These are phyloP conservation scores for Aspergillus bridgeri DNA, from an alignment of 495 filamentous ascomycete species.

Conservation along the genomic window DNA sequence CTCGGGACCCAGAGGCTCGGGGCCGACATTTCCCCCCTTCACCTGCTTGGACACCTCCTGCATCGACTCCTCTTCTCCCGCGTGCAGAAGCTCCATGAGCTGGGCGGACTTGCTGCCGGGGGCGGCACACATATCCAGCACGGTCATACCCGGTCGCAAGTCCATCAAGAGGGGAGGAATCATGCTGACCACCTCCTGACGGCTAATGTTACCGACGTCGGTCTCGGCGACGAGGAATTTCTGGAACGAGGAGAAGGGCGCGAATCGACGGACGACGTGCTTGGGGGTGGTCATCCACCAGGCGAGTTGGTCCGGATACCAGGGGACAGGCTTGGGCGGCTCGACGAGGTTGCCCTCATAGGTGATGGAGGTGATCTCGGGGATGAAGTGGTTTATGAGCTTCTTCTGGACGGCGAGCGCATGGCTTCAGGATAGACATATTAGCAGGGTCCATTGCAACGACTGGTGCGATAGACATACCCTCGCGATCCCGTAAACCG, in stretches of 20 bases:
- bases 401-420: conserved; percentile 82
- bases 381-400: conserved; percentile 82
- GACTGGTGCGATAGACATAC: conserved; percentile 37
- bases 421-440: conserved; percentile 50
- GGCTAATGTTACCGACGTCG: conserved; percentile 91
- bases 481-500: conserved; percentile 90
- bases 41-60: conserved; percentile 53
- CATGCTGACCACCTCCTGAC: conserved; percentile 98
- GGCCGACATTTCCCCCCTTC: conserved; percentile 45
- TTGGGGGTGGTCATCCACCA: conserved; percentile 98
- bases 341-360: conserved; percentile 78
- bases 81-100: conserved; percentile 88
- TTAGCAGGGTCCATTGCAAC: conserved; percentile 3
- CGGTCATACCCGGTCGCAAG: conserved; percentile 81
- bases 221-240: conserved; percentile 98
- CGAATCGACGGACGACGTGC: conserved; percentile 83
- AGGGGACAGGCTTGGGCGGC: conserved; percentile 73
- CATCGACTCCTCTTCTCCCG: conserved; percentile 82
- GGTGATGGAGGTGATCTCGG: conserved; percentile 76
- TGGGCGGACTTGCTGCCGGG: conserved; percentile 96
- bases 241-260: conserved; percentile 91
- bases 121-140: conserved; percentile 93
- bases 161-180: conserved; percentile 95
- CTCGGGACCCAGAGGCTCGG: conserved; percentile 42
- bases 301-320: conserved; percentile 91